phyloP scores from a whole-genome alignment of 2,329 filamentous ascomycete species.

The Neofusicoccum kwambonambiense region DNA sequence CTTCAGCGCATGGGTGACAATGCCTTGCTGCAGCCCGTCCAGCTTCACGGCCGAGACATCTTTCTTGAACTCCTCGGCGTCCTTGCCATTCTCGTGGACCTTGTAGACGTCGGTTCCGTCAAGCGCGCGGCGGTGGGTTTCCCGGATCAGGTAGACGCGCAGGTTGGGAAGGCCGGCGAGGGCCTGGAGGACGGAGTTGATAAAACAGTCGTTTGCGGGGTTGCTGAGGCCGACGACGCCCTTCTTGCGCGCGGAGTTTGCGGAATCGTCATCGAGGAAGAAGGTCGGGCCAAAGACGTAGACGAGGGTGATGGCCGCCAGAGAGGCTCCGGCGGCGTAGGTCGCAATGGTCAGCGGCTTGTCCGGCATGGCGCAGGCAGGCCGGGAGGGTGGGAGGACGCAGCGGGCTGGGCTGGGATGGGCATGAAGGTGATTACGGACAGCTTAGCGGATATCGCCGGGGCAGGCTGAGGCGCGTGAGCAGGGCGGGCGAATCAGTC shows the following conservation, averaged over 20 bases:
- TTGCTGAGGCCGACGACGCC: slow-evolving; percentile 85
- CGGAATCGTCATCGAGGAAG: slow-evolving; percentile 79
- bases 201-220: slow-evolving; percentile 78
- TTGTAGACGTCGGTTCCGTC: slow-evolving; percentile 76
- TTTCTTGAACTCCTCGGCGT: slow-evolving; percentile 39
- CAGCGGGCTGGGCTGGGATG: slow-evolving; percentile 20
- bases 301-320: slow-evolving; percentile 90
- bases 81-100: slow-evolving; percentile 51
- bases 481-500: slow-evolving; percentile 6
- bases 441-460: neutral
- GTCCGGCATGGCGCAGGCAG: slow-evolving; percentile 65
- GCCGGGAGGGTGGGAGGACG: slow-evolving; percentile 5
- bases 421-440: slow-evolving; percentile 14
- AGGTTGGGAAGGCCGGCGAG: slow-evolving; percentile 87
- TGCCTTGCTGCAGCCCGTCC: slow-evolving; percentile 68
- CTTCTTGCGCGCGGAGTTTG: slow-evolving; percentile 66
- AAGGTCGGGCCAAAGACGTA: slow-evolving; percentile 99
- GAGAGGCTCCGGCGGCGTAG: slow-evolving; percentile 91
- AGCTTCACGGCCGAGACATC: slow-evolving; percentile 48
- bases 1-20: slow-evolving; percentile 85
- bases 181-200: slow-evolving; percentile 93
- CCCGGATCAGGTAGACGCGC: slow-evolving; percentile 86
- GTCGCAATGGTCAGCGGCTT: slow-evolving; percentile 80
- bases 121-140: slow-evolving; percentile 79
- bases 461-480: slow-evolving; percentile 2